phyloP scores from a whole-genome alignment of 345 rosid species.

The Bretschneidera sinensis region DNA sequence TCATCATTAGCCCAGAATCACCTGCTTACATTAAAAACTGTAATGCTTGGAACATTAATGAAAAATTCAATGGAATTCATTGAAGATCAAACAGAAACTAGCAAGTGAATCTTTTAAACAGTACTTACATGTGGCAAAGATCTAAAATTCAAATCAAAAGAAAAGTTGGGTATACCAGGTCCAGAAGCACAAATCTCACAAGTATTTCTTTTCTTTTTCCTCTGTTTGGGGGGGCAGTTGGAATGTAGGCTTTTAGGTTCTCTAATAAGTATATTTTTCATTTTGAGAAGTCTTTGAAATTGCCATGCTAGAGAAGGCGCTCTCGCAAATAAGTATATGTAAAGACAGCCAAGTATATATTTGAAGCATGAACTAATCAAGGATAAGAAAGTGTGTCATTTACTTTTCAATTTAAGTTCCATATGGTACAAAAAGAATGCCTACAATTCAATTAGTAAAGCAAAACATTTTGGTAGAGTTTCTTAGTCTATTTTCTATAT shows the following conservation, averaged over 20 bases:
- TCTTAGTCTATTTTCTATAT: no score
- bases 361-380: not conserved
- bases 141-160: not conserved
- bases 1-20: slow-evolving; percentile 1
- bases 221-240: not conserved
- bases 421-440: no score
- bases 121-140: not conserved
- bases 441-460: no score
- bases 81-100: not conserved
- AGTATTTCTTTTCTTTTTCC: not conserved
- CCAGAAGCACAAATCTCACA: not conserved
- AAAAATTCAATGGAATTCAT: not conserved
- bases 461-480: no score
- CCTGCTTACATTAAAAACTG: not conserved
- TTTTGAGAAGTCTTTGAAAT: not conserved
- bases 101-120: no score
- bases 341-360: not conserved
- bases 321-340: not conserved
- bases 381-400: not conserved
- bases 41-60: slow-evolving; percentile 5
- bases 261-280: not conserved
- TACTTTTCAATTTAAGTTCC: not conserved
- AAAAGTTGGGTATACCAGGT: not conserved
- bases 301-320: not conserved
- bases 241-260: not conserved